Evolutionary conservation across 2,329 filamentous ascomycete species (phyloP).

Genomic region (Claviceps sp.): DNA sequence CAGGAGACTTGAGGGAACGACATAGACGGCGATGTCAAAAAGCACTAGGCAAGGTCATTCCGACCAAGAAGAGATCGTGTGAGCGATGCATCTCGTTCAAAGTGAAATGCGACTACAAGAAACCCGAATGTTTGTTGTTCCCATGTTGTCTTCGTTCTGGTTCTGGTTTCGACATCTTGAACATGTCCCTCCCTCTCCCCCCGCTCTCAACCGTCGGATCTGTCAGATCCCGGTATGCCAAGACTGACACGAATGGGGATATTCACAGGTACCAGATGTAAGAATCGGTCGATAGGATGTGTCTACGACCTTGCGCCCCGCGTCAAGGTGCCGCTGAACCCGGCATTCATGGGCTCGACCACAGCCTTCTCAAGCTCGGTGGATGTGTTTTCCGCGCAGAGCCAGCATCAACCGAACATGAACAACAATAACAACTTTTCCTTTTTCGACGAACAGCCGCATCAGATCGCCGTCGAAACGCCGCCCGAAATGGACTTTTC

Average conservation of each 20-base stretch:
- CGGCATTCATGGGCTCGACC: constrained; percentile 5
- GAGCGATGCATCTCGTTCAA: constrained; percentile 8
- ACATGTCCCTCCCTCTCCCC: not conserved
- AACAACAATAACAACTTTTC: not conserved
- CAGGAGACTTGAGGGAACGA: constrained; percentile 6
- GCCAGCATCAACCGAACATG: not conserved
- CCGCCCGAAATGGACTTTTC: constrained; percentile 3
- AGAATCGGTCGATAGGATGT: constrained; percentile 5
- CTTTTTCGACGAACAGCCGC: not conserved
- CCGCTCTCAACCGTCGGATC: not conserved
- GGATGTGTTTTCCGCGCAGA: constrained; percentile 5
- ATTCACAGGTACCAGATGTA: constrained; percentile 4
- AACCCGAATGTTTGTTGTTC: constrained; percentile 4
- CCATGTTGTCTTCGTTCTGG: not conserved
- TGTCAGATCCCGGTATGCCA: too few species aligned
- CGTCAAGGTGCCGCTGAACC: constrained; percentile 7
- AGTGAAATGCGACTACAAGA: constrained; percentile 7
- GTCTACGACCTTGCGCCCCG: constrained; percentile 6
- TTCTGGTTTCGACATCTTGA: too few species aligned
- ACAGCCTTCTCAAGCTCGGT: constrained; percentile 4
- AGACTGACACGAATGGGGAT: not conserved
- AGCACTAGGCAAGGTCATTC: constrained; percentile 6
- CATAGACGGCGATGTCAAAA: constrained; percentile 7
- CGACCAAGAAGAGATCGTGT: constrained; percentile 7
- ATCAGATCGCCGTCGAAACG: not conserved